phyloP scores from a whole-genome alignment of 139 green algal species.

The Tetradesmus lagerheimii region DNA sequence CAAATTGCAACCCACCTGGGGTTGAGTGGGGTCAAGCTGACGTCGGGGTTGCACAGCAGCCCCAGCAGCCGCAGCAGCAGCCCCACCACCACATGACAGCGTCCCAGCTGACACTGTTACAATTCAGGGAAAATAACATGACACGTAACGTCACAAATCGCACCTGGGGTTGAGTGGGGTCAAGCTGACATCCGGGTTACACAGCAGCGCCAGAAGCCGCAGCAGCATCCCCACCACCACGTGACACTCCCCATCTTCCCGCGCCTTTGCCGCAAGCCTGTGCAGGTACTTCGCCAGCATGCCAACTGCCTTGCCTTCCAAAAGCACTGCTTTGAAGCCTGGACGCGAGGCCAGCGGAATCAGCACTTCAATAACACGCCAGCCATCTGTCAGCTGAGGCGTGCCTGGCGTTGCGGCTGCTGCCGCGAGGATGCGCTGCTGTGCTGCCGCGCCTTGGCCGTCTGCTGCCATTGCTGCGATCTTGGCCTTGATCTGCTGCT shows the following conservation, averaged over 20 bases:
- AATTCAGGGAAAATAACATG: not conserved
- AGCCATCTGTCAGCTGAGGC: slow-evolving; percentile 27
- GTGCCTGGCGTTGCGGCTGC: not conserved
- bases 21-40: slow-evolving; percentile 5
- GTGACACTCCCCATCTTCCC: not conserved
- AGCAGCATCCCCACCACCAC: slow-evolving; percentile 7
- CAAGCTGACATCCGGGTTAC: slow-evolving; percentile 35
- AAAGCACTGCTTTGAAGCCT: slow-evolving; percentile 27
- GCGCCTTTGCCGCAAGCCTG: not conserved
- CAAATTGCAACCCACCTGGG: slow-evolving; percentile 6
- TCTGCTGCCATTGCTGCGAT: not conserved
- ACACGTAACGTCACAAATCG: not conserved
- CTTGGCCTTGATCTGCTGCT: slow-evolving; percentile 23
- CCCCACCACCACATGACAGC: not conserved
- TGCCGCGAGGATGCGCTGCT: not conserved
- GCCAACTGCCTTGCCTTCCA: slow-evolving; percentile 19
- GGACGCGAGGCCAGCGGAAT: slow-evolving; percentile 7
- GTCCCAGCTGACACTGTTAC: no score
- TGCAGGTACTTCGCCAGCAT: slow-evolving; percentile 44
- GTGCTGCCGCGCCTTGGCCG: not conserved
- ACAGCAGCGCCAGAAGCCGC: slow-evolving; percentile 24
- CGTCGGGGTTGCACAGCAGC: slow-evolving; percentile 12
- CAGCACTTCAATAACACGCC: slow-evolving; percentile 38
- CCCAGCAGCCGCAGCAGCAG: slow-evolving; percentile 38
- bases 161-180: not conserved